phyloP scores from a whole-genome alignment of 2,329 filamentous ascomycete genomes.

The Trichoderma asperellum region DNA sequence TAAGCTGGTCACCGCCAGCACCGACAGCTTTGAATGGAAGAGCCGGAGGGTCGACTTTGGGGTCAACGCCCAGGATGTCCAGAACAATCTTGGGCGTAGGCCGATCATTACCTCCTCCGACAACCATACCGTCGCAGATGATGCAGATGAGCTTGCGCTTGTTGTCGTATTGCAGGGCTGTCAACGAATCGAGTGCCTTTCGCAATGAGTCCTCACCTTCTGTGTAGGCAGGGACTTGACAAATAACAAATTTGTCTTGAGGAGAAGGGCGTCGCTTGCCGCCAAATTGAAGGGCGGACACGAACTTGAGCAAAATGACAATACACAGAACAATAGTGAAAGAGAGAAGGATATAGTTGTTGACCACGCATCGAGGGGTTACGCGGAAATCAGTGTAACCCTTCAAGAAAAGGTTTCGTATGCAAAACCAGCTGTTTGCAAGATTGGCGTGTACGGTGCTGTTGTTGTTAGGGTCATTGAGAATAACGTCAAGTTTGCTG shows the following conservation, averaged over 20 bases:
- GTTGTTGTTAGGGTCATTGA: conserved; percentile 55
- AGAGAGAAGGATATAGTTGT: conserved; percentile 86
- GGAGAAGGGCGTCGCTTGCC: conserved; percentile 86
- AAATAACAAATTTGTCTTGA: conserved; percentile 99
- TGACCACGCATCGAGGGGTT: conserved; percentile 75
- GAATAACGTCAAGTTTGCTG: conserved; percentile 60
- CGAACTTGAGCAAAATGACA: conserved; percentile 85
- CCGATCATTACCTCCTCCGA: conserved; percentile 92
- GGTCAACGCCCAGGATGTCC: conserved; percentile 95
- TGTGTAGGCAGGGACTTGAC: conserved; percentile 95
- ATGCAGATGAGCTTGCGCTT: conserved; percentile 97
- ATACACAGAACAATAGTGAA: conserved; percentile 83
- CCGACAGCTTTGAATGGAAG: conserved; percentile 94
- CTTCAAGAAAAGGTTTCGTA: conserved; percentile 81
- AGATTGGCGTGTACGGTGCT: conserved; percentile 55
- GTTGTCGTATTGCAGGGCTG: conserved; percentile 94
- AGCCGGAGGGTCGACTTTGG: conserved; percentile 92
- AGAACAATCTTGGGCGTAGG: conserved; percentile 97
- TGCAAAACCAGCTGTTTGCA: conserved; percentile 73
- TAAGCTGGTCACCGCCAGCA: conserved; percentile 85
- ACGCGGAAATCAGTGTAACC: conserved; percentile 86
- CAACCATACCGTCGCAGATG: conserved; percentile 96
- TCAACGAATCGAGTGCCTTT: conserved; percentile 91
- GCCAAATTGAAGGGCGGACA: conserved; percentile 90
- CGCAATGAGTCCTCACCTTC: conserved; percentile 95